Evolutionary conservation across 257 asterid genomes (phyloP).

Genomic region (Gynochthodes officinalis): DNA sequence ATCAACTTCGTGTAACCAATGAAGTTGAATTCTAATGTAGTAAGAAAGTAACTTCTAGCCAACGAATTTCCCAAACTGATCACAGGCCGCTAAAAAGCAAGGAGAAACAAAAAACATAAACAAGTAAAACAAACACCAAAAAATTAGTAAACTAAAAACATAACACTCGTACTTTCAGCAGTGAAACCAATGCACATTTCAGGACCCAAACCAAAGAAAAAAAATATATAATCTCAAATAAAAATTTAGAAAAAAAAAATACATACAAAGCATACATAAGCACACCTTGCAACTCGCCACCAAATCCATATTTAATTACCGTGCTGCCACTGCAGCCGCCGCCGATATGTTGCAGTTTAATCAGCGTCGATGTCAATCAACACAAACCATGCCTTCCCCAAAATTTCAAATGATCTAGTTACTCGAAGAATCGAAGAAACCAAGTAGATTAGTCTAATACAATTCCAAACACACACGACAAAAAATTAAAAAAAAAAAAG

Average conservation of each 20-base stretch:
- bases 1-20: background rate
- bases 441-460: background rate
- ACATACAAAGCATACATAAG: conserved; percentile 2
- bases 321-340: conserved; percentile 27
- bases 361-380: conserved; percentile 18
- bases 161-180: conserved; percentile 1
- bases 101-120: too few relatives aligned
- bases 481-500: background rate
- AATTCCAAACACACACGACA: background rate
- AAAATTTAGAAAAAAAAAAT: background rate
- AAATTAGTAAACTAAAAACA: background rate
- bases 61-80: background rate
- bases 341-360: conserved; percentile 12
- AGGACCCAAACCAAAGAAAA: background rate
- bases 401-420: conserved; percentile 35
- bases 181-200: conserved; percentile 2
- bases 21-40: background rate
- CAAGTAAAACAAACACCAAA: background rate
- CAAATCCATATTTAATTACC: conserved; percentile 62
- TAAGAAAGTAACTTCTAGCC: background rate
- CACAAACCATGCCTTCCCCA: conserved; percentile 26
- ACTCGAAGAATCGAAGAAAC: conserved; percentile 16
- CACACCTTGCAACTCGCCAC: conserved; percentile 76
- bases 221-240: background rate
- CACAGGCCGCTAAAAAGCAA: background rate